A percentile compares a stretch with the other conserved stretches of the same genome.
Conservation (phyloP, 306 rosid species). For the Cicer cuneatum region DNA sequence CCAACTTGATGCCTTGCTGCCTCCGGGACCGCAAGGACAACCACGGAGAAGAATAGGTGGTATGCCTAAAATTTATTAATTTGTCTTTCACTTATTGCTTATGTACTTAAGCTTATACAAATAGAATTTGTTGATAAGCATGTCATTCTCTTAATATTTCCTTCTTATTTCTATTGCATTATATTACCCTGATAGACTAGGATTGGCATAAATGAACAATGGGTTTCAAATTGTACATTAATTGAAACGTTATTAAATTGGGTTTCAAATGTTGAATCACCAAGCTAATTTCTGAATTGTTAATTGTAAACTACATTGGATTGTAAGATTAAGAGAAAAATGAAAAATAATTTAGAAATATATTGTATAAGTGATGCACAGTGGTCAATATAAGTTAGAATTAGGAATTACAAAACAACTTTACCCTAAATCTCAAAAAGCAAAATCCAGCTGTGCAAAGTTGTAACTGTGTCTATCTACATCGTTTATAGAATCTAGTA, state of each 20-base stretch:
- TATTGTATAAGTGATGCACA: neutral
- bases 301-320: neutral
- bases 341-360: neutral
- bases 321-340: neutral
- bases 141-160: slow-evolving; percentile 27
- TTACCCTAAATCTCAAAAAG: neutral
- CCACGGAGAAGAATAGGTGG: slow-evolving; percentile 94
- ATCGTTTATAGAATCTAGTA: neutral
- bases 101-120: slow-evolving; percentile 7
- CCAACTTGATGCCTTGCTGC: slow-evolving; percentile 81
- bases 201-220: slow-evolving; percentile 28
- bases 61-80: slow-evolving; percentile 48
- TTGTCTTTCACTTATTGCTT: slow-evolving; percentile 30
- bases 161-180: neutral
- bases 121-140: slow-evolving; percentile 24
- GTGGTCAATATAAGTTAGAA: neutral
- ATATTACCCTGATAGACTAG: neutral
- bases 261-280: neutral
- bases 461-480: neutral
- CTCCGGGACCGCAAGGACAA: slow-evolving; percentile 81
- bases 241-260: neutral
- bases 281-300: neutral
- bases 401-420: neutral
- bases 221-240: slow-evolving; percentile 27
- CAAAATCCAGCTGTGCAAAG: neutral